Evolutionary conservation across 176 grass and related monocot genomes (phyloP).

Genomic region (Paspalum notatum): DNA sequence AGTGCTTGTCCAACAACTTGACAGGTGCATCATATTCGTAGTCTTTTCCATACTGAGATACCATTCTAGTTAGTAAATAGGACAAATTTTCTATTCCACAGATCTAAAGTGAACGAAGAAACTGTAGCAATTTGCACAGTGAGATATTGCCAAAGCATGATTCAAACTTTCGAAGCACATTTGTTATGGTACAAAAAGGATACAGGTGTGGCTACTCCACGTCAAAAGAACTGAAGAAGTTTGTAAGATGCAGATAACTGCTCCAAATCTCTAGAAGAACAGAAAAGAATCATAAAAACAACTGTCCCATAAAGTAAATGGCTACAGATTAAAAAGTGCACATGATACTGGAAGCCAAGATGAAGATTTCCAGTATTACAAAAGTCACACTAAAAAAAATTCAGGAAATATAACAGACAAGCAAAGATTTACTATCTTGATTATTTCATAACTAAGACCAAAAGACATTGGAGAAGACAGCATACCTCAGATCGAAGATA

Average conservation of each 20-base stretch:
- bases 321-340: constrained; percentile 7
- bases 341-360: not conserved
- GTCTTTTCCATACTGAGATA: constrained; percentile 94
- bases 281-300: not conserved
- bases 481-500: constrained; percentile 97
- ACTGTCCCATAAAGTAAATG: not conserved
- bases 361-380: constrained; percentile 17
- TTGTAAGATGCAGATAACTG: not conserved
- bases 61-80: constrained; percentile 35
- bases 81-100: not conserved
- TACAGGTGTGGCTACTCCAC: not conserved
- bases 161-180: not conserved
- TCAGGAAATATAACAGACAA: not conserved
- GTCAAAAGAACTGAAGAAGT: not conserved
- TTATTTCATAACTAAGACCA: not conserved
- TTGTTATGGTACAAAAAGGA: not conserved
- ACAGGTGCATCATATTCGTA: constrained; percentile 97
- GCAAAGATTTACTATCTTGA: constrained; percentile 1
- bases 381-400: not conserved
- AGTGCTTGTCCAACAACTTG: constrained; percentile 97
- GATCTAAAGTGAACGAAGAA: not conserved
- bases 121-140: not conserved
- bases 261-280: not conserved
- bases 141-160: not conserved
- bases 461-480: not conserved